A percentile compares a stretch with the other conserved stretches of the same genome.
Conservation (phyloP, 805 yeast genomes). For the Sugiyamaella marilandica region DNA sequence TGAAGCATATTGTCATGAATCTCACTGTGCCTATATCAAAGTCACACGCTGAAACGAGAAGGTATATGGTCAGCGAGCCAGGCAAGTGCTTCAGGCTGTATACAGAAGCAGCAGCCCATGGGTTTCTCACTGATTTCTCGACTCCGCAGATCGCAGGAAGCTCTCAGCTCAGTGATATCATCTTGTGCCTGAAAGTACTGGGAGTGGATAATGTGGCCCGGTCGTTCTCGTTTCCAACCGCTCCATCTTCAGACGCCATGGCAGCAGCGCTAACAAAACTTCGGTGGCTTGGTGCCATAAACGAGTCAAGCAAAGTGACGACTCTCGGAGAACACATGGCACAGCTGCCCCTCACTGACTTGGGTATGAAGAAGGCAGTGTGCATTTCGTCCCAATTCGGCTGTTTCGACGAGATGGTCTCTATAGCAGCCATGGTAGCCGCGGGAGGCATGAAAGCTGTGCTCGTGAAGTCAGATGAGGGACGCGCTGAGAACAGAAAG, state of each 20-base stretch:
- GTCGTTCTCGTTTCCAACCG: slow-evolving; percentile 64
- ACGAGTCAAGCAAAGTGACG: slow-evolving; percentile 62
- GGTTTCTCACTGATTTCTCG: slow-evolving; percentile 3
- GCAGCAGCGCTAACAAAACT: slow-evolving; percentile 67
- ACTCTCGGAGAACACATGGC: slow-evolving; percentile 59
- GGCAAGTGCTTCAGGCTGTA: slow-evolving; percentile 67
- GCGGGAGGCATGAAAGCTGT: slow-evolving; percentile 58
- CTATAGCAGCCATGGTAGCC: slow-evolving; percentile 73
- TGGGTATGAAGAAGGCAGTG: slow-evolving; percentile 61
- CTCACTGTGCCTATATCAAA: slow-evolving; percentile 38
- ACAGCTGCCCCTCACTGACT: slow-evolving; percentile 60
- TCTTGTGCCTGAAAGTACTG: slow-evolving; percentile 61
- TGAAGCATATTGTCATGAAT: slow-evolving; percentile 51
- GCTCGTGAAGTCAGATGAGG: slow-evolving; percentile 8
- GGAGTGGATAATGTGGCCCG: slow-evolving; percentile 52
- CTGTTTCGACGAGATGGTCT: slow-evolving; percentile 65
- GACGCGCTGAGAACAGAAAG: slow-evolving; percentile 57
- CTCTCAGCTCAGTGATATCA: slow-evolving; percentile 56
- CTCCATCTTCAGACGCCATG: slow-evolving; percentile 67
- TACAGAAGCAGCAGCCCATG: slow-evolving; percentile 54
- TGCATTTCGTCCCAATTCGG: slow-evolving; percentile 47
- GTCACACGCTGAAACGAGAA: slow-evolving; percentile 56
- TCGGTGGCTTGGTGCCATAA: slow-evolving; percentile 71
- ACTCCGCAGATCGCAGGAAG: slow-evolving; percentile 70
- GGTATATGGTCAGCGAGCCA: slow-evolving; percentile 45